phyloP scores from a whole-genome alignment of 169 alveolate species.

The Perkinsus chesapeaki region DNA sequence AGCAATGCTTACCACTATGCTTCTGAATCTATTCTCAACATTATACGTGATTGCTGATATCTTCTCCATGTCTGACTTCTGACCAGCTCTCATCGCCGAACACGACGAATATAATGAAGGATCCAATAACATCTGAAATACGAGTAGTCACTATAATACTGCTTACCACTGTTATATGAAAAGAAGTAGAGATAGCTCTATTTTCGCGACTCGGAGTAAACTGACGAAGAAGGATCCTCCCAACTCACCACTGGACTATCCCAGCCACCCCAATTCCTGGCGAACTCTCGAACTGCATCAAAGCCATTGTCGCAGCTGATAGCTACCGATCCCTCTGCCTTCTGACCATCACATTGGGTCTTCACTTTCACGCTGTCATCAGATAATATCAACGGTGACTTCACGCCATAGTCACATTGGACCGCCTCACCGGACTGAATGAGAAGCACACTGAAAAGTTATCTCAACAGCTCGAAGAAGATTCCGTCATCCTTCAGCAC shows the following conservation, averaged over 20 bases:
- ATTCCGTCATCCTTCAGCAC: background rate
- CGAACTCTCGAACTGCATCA: background rate
- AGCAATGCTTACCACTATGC: background rate
- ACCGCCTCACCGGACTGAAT: background rate
- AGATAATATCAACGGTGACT: background rate
- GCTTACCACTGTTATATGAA: background rate
- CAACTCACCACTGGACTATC: background rate
- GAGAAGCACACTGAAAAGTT: background rate
- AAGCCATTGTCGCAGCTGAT: background rate
- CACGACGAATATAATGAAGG: background rate
- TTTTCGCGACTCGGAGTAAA: background rate
- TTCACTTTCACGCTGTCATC: background rate
- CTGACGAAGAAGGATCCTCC: background rate
- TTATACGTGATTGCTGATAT: background rate
- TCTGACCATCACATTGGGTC: background rate
- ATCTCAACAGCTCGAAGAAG: background rate
- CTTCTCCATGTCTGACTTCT: background rate
- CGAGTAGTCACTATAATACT: background rate
- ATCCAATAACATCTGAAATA: background rate
- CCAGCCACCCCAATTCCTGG: background rate
- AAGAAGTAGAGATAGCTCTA: background rate
- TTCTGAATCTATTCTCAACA: background rate
- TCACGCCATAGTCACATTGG: background rate
- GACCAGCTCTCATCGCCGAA: background rate
- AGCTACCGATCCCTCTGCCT: background rate